These are phyloP conservation scores for Euphorbia tirucalli DNA, from an alignment of 345 rosid species.

Conservation along the genomic window DNA sequence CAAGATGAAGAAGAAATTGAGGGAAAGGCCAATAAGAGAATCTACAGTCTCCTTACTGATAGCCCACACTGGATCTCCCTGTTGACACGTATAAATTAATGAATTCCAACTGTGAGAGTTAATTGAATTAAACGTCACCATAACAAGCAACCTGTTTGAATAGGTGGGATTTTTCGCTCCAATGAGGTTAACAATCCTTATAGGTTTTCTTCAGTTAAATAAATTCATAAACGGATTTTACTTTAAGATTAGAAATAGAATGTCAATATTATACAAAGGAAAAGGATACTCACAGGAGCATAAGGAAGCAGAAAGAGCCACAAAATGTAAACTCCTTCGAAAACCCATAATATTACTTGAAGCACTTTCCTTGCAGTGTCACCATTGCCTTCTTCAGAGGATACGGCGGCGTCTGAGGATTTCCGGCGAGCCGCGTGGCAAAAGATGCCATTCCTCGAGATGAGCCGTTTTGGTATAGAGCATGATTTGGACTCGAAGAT, in stretches of 20 bases:
- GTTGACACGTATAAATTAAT: constrained; percentile 6
- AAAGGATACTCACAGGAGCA: constrained; percentile 58
- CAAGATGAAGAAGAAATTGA: constrained; percentile 89
- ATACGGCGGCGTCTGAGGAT: constrained; percentile 20
- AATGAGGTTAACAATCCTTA: too few relatives aligned
- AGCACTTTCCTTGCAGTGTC: constrained; percentile 31
- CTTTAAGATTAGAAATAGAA: neutral
- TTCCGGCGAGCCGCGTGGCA: constrained; percentile 53
- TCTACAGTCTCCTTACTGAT: constrained; percentile 70
- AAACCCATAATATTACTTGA: constrained; percentile 55
- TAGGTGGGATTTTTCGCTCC: neutral
- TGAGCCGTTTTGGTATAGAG: constrained; percentile 10
- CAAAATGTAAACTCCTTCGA: constrained; percentile 76
- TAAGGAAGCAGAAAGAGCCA: constrained; percentile 94
- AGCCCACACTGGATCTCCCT: constrained; percentile 97
- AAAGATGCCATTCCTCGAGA: constrained; percentile 12
- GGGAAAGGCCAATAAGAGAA: constrained; percentile 71
- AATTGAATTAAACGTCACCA: neutral
- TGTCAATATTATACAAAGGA: neutral
- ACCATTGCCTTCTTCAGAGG: constrained; percentile 29
- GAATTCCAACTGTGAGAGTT: neutral
- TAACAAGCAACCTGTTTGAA: neutral
- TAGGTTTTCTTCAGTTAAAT: too few relatives aligned
- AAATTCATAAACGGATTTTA: neutral
- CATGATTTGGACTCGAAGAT: constrained; percentile 18